Percentiles rank a stretch among this genome's conserved stretches.
phyloP scores from a whole-genome alignment of 441 rosid genomes.

The Pelargonium fulgidum region DNA sequence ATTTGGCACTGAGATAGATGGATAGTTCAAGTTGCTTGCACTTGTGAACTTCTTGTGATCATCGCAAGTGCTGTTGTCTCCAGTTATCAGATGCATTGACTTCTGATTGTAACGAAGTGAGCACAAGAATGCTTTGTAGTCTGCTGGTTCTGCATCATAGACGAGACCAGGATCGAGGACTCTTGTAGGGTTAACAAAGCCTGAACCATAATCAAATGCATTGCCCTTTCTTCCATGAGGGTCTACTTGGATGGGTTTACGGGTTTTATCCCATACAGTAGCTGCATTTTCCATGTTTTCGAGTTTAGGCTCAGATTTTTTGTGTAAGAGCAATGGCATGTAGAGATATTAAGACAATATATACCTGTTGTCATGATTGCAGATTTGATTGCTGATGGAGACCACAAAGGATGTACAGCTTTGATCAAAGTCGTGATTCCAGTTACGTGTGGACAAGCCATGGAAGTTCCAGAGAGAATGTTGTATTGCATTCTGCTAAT shows the following conservation, averaged over 20 bases:
- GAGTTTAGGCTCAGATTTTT: conserved; percentile 4
- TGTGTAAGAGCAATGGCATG: conserved; percentile 1
- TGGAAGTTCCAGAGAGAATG: conserved; percentile 51
- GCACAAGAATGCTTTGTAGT: conserved; percentile 57
- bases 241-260: conserved; percentile 33
- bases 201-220: conserved; percentile 72
- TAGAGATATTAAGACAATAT: background rate
- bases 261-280: conserved; percentile 30
- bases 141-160: conserved; percentile 40
- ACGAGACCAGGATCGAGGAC: conserved; percentile 60
- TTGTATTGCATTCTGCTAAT: conserved; percentile 29
- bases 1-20: conserved; percentile 40
- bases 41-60: conserved; percentile 21
- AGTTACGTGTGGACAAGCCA: conserved; percentile 43
- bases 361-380: conserved; percentile 56
- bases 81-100: conserved; percentile 35
- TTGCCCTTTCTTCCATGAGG: conserved; percentile 46
- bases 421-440: conserved; percentile 46
- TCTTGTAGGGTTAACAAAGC: conserved; percentile 45
- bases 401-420: conserved; percentile 44
- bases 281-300: conserved; percentile 34
- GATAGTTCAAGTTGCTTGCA: conserved; percentile 45
- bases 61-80: conserved; percentile 41
- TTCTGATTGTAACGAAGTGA: conserved; percentile 46
- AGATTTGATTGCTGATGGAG: conserved; percentile 47